phyloP scores from a whole-genome alignment of 2,329 filamentous ascomycete genomes.

The Delphinella strobiligena region DNA sequence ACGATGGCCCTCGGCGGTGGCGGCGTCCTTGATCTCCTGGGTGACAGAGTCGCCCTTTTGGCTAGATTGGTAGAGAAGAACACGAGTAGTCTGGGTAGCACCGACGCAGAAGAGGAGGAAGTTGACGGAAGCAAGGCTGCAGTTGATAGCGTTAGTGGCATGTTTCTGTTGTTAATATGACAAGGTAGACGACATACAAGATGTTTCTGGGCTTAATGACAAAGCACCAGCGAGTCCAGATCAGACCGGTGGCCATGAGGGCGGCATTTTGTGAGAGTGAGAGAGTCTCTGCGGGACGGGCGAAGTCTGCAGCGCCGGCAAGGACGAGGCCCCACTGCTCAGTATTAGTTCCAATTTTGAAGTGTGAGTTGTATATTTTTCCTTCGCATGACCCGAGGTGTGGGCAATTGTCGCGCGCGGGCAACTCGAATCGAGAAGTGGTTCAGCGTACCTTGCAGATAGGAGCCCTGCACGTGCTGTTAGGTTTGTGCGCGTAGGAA shows the following conservation, averaged over 20 bases:
- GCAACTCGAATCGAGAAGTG: too few relatives aligned
- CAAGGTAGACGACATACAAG: slow-evolving; percentile 45
- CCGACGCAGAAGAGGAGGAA: slow-evolving; percentile 93
- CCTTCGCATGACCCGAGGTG: too few relatives aligned
- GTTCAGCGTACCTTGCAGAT: slow-evolving; percentile 62
- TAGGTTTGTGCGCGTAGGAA: not conserved
- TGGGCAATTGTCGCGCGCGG: too few relatives aligned
- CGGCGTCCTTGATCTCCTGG: slow-evolving; percentile 31
- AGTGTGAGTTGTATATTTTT: not conserved
- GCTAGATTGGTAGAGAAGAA: slow-evolving; percentile 52
- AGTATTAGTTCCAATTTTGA: too few relatives aligned
- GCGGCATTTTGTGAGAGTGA: slow-evolving; percentile 87
- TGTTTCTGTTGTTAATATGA: slow-evolving; percentile 2
- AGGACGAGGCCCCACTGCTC: slow-evolving; percentile 93
- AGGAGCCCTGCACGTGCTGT: slow-evolving; percentile 53
- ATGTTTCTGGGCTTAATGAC: slow-evolving; percentile 91
- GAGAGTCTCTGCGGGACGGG: slow-evolving; percentile 81
- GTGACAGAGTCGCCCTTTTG: slow-evolving; percentile 39
- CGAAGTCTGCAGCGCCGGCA: slow-evolving; percentile 82
- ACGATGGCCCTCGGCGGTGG: slow-evolving; percentile 24
- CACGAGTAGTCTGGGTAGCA: slow-evolving; percentile 67
- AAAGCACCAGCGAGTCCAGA: slow-evolving; percentile 98
- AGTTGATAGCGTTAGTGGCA: too few relatives aligned
- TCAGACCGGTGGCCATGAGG: slow-evolving; percentile 78
- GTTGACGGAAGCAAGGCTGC: slow-evolving; percentile 83